phyloP scores from a whole-genome alignment of 2,329 filamentous ascomycete genomes.

The Apiospora marii region DNA sequence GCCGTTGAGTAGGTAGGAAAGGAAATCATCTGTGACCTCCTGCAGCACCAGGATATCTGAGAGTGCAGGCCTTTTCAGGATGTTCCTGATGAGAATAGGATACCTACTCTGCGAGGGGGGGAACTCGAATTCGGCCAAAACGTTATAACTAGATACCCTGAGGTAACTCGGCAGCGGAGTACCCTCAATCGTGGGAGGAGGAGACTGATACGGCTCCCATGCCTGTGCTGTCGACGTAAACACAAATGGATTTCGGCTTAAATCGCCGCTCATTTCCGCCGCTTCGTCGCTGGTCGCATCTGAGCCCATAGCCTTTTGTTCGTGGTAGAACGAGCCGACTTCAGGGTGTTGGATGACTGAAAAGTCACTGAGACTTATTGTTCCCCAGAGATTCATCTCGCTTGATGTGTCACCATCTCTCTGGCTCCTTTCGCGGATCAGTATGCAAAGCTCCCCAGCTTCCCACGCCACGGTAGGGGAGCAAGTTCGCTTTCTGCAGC shows the following conservation, averaged over 20 bases:
- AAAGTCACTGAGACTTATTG: constrained; percentile 47
- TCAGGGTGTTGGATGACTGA: constrained; percentile 29
- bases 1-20: constrained; percentile 61
- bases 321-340: constrained; percentile 31
- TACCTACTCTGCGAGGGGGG: constrained; percentile 53
- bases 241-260: constrained; percentile 32
- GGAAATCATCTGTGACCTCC: constrained; percentile 71
- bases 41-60: constrained; percentile 63
- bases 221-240: constrained; percentile 30
- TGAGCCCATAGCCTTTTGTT: constrained; percentile 11
- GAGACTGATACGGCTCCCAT: constrained; percentile 32
- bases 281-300: constrained; percentile 10
- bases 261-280: constrained; percentile 9
- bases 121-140: constrained; percentile 59
- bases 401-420: constrained; percentile 43
- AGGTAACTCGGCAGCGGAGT: constrained; percentile 32
- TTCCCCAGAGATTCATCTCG: constrained; percentile 66
- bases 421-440: constrained; percentile 55
- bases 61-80: constrained; percentile 50
- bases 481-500: constrained; percentile 57
- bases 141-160: constrained; percentile 58
- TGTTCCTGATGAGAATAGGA: constrained; percentile 51
- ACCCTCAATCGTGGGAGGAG: too few species aligned
- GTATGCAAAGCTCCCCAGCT: constrained; percentile 56
- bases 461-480: constrained; percentile 60